These are phyloP conservation scores for Xylaria sp. DNA, from an alignment of 2,329 filamentous ascomycete species.

Conservation along the genomic window DNA sequence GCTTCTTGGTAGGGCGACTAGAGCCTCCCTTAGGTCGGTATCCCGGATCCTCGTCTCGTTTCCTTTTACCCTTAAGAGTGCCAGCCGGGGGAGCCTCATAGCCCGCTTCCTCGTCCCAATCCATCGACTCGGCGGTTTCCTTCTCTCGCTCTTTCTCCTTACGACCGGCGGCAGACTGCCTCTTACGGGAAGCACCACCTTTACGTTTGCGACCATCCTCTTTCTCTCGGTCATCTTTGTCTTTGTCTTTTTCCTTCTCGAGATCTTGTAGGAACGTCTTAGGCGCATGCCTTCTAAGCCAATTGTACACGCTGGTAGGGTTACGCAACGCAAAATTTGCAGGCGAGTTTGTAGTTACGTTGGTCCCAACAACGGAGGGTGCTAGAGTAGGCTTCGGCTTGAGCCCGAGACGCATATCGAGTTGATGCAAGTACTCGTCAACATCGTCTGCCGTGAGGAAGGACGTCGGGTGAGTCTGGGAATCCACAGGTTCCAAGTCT, in stretches of 20 bases:
- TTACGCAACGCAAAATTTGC: conserved; percentile 72
- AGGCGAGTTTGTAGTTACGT: conserved; percentile 45
- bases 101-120: conserved; percentile 52
- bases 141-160: conserved; percentile 48
- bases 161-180: conserved; percentile 49
- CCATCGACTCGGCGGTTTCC: conserved; percentile 51
- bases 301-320: conserved; percentile 93
- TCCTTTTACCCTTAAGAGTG: conserved; percentile 63
- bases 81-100: conserved; percentile 49
- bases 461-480: conserved; percentile 66
- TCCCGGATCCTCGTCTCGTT: conserved; percentile 66
- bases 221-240: conserved; percentile 51
- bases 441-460: conserved; percentile 77
- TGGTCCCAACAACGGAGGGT: conserved; percentile 55
- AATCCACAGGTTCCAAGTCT: conserved; percentile 61
- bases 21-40: conserved; percentile 68
- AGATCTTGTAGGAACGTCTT: conserved; percentile 86
- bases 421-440: conserved; percentile 75
- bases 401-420: conserved; percentile 64
- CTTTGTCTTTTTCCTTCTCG: conserved; percentile 59
- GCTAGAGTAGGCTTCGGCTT: conserved; percentile 61
- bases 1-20: conserved; percentile 65
- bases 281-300: conserved; percentile 86
- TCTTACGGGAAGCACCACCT: conserved; percentile 50
- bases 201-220: conserved; percentile 52